Evolutionary conservation across 257 asterid genomes (phyloP).

Genomic region (Solanum stenotomum): DNA sequence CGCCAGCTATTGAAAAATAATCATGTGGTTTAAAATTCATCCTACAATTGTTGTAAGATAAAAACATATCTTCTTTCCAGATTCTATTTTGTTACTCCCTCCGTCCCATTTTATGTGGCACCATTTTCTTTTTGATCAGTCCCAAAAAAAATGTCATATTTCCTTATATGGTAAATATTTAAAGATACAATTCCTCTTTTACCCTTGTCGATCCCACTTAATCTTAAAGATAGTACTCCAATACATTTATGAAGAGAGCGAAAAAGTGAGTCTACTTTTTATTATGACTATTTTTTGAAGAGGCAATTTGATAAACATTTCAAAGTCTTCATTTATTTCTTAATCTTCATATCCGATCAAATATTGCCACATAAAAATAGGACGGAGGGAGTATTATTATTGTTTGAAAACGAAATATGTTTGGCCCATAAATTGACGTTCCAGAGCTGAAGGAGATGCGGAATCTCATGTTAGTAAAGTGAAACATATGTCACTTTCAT

Average conservation of each 20-base stretch:
- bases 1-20: not conserved
- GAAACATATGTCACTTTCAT: not conserved
- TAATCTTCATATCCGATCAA: rapidly evolving
- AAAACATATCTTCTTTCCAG: not conserved
- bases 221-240: too few relatives aligned
- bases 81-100: not conserved
- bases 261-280: too few relatives aligned
- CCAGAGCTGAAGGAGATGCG: not conserved
- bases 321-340: too few relatives aligned
- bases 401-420: not conserved
- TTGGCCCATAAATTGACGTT: not conserved
- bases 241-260: too few relatives aligned
- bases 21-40: not conserved
- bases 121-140: too few relatives aligned
- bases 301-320: too few relatives aligned
- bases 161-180: too few relatives aligned
- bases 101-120: too few relatives aligned
- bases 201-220: too few relatives aligned
- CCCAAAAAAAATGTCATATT: rapidly evolving
- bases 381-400: not conserved
- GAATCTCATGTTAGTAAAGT: not conserved
- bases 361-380: too few relatives aligned
- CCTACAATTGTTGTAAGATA: not conserved
- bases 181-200: too few relatives aligned
- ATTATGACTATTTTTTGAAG: too few relatives aligned